phyloP scores from a whole-genome alignment of 768 basidiomycete genomes.

The Tylopilus subfusipes region DNA sequence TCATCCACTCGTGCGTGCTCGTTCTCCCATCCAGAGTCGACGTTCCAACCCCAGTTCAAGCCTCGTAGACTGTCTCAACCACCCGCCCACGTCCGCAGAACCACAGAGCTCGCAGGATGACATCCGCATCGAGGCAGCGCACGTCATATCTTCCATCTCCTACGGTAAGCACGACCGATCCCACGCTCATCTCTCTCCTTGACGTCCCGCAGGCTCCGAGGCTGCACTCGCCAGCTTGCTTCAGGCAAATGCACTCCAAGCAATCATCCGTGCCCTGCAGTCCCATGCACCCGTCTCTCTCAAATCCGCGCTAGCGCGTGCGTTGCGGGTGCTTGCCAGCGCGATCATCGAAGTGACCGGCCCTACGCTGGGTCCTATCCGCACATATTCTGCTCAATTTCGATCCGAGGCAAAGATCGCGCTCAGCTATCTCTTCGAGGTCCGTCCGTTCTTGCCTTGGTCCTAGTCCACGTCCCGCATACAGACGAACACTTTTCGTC shows the following conservation, averaged over 20 bases:
- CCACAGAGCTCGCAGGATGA: constrained; percentile 43
- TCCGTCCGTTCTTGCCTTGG: constrained; percentile 19
- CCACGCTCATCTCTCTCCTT: not conserved
- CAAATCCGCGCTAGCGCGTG: constrained; percentile 59
- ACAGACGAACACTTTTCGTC: not conserved
- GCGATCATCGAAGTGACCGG: constrained; percentile 67
- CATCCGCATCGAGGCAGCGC: constrained; percentile 68
- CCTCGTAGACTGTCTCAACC: constrained; percentile 59
- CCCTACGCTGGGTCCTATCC: constrained; percentile 64
- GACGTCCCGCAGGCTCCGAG: constrained; percentile 47
- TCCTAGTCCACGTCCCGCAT: not conserved
- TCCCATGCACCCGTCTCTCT: constrained; percentile 38
- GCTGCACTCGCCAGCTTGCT: constrained; percentile 58
- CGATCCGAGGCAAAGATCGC: constrained; percentile 53
- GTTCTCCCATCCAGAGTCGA: not conserved
- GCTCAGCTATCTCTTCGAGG: constrained; percentile 59
- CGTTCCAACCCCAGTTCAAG: constrained; percentile 32
- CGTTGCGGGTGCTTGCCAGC: constrained; percentile 53
- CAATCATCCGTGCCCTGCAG: constrained; percentile 58
- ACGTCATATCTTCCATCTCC: constrained; percentile 69
- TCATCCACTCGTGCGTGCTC: constrained; percentile 50
- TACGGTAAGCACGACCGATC: constrained; percentile 44
- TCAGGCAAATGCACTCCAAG: constrained; percentile 52
- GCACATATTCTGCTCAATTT: constrained; percentile 33
- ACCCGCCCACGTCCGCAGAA: constrained; percentile 31